Evolutionary conservation across 768 basidiomycete genomes (phyloP).

Genomic region (Antrodiella citrinella): DNA sequence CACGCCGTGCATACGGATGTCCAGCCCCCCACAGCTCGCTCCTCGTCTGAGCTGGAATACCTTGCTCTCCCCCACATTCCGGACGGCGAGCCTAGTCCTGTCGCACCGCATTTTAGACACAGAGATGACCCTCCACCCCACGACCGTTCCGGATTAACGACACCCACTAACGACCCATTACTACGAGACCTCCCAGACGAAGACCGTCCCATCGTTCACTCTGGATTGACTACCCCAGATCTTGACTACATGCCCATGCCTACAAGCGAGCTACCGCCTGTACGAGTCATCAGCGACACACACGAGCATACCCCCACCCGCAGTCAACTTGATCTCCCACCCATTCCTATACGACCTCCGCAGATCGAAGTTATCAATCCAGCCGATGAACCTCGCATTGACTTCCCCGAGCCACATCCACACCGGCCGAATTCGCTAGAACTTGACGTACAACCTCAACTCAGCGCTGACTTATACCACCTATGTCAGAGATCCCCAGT

Average conservation of each 20-base stretch:
- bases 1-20: background rate
- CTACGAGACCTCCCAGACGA: conserved; percentile 1
- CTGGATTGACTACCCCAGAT: conserved; percentile 11
- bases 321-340: background rate
- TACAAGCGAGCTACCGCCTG: conserved; percentile 5
- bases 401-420: conserved; percentile 3
- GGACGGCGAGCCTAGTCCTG: conserved; percentile 10
- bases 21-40: conserved; percentile 2
- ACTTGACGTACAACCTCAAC: no score
- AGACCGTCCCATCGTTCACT: conserved; percentile 7
- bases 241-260: background rate
- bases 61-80: conserved; percentile 16
- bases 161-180: conserved; percentile 13
- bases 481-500: conserved; percentile 9
- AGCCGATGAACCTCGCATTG: background rate
- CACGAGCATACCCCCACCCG: background rate
- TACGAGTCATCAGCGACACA: conserved; percentile 1
- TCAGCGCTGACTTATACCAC: conserved; percentile 2
- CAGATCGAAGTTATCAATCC: background rate
- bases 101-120: conserved; percentile 5
- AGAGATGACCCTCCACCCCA: conserved; percentile 5
- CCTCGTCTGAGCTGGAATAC: conserved; percentile 22
- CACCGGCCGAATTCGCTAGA: no score
- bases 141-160: conserved; percentile 17
- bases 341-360: conserved; percentile 7